Evolutionary conservation across 164 flowering plant species (phyloP).

Genomic region (Magnolia sinica): DNA sequence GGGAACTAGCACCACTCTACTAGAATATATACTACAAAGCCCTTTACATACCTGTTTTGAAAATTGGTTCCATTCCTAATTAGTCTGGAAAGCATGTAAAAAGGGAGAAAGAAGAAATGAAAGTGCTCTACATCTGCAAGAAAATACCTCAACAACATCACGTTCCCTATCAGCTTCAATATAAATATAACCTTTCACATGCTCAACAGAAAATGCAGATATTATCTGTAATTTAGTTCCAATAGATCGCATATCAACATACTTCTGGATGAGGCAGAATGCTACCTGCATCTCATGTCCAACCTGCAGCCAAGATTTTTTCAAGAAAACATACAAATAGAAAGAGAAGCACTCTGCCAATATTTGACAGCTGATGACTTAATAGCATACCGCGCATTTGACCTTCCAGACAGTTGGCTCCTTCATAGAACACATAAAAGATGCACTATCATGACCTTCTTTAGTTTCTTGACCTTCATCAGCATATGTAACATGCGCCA

Average conservation of each 20-base stretch:
- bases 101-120: not conserved
- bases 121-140: not conserved
- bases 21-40: constrained; percentile 47
- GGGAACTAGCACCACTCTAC: constrained; percentile 48
- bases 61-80: not conserved
- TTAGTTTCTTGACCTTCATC: constrained; percentile 46
- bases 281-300: constrained; percentile 79
- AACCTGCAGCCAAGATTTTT: constrained; percentile 39
- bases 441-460: constrained; percentile 23
- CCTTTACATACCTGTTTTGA: constrained; percentile 76
- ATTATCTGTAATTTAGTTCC: constrained; percentile 62
- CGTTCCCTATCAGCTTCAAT: constrained; percentile 76
- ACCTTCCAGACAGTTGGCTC: constrained; percentile 78
- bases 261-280: constrained; percentile 92
- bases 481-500: constrained; percentile 42
- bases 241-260: constrained; percentile 48
- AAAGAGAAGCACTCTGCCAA: not conserved
- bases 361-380: not conserved
- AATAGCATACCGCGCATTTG: constrained; percentile 62
- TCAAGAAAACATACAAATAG: not conserved
- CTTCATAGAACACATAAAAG: constrained; percentile 25
- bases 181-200: constrained; percentile 68
- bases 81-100: not conserved
- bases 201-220: constrained; percentile 78
- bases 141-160: constrained; percentile 71